These are phyloP conservation scores for Cronartium ribicola DNA, from an alignment of 1,284 basidiomycete species.

Conservation along the genomic window DNA sequence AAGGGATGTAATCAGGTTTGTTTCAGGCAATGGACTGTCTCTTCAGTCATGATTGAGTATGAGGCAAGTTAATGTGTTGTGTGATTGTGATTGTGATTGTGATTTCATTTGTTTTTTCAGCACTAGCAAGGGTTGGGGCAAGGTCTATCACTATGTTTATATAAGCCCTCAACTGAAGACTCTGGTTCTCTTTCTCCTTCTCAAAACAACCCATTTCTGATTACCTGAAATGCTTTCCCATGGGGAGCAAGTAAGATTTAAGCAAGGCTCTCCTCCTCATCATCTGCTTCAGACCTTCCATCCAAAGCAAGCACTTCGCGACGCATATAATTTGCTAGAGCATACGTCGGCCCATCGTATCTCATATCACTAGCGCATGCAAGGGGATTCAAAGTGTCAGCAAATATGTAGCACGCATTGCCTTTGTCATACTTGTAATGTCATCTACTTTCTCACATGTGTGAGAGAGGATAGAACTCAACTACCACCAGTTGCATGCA, in stretches of 20 bases:
- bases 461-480: conserved; percentile 18
- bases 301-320: conserved; percentile 22
- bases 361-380: conserved; percentile 17
- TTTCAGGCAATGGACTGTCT: too few species aligned
- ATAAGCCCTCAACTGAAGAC: too few species aligned
- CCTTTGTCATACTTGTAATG: neutral
- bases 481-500: conserved; percentile 42
- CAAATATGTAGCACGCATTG: neutral
- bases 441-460: neutral
- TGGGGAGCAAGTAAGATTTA: neutral
- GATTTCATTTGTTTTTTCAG: too few species aligned
- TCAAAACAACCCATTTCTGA: neutral
- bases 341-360: conserved; percentile 12
- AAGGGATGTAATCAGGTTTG: too few species aligned
- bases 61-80: too few species aligned
- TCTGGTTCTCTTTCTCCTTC: neutral
- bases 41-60: too few species aligned
- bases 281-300: neutral
- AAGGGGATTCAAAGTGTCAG: neutral
- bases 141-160: too few species aligned
- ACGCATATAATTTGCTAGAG: conserved; percentile 18
- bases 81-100: too few species aligned
- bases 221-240: neutral
- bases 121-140: too few species aligned
- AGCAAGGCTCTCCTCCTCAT: neutral